These are phyloP conservation scores for Epichloe aotearoae DNA, from an alignment of 2,329 filamentous ascomycete species.

Conservation along the genomic window DNA sequence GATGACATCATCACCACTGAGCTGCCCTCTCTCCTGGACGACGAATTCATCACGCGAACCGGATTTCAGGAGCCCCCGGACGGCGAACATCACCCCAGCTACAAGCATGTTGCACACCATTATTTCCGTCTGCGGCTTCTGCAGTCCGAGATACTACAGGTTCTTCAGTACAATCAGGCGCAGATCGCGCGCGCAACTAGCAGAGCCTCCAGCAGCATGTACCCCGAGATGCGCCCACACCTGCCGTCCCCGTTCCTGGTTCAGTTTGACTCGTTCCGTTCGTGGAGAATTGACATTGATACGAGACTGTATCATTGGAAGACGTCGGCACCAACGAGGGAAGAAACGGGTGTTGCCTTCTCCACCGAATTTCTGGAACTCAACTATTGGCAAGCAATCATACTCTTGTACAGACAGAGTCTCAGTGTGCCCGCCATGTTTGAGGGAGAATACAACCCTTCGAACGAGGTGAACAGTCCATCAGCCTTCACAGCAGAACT, in stretches of 20 bases:
- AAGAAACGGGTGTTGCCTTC: slow-evolving; percentile 77
- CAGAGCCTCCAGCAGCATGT: slow-evolving; percentile 47
- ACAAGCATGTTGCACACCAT: slow-evolving; percentile 83
- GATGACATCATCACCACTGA: slow-evolving; percentile 94
- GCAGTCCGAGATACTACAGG: slow-evolving; percentile 90
- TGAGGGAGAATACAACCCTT: slow-evolving; percentile 60
- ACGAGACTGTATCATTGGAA: slow-evolving; percentile 77
- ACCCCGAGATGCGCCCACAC: slow-evolving; percentile 63
- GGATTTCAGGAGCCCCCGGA: slow-evolving; percentile 54
- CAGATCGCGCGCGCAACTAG: slow-evolving; percentile 58
- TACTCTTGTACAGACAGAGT: slow-evolving; percentile 90
- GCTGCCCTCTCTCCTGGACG: slow-evolving; percentile 79
- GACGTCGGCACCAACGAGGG: slow-evolving; percentile 60
- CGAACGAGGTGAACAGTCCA: slow-evolving; percentile 50
- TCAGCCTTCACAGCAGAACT: slow-evolving; percentile 50
- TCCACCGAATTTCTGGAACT: slow-evolving; percentile 81
- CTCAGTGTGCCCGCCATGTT: slow-evolving; percentile 74
- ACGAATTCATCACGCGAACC: slow-evolving; percentile 69
- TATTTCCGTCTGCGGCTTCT: slow-evolving; percentile 81
- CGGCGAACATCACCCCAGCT: slow-evolving; percentile 54
- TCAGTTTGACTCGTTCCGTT: slow-evolving; percentile 71
- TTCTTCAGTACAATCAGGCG: slow-evolving; percentile 83
- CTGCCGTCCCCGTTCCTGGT: slow-evolving; percentile 76
- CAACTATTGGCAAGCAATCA: slow-evolving; percentile 96
- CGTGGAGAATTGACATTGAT: slow-evolving; percentile 83